A percentile compares a stretch with the other conserved stretches of the same genome.
phyloP scores from a whole-genome alignment of 2,329 filamentous ascomycete genomes.

The Trichoderma afroharzianum region DNA sequence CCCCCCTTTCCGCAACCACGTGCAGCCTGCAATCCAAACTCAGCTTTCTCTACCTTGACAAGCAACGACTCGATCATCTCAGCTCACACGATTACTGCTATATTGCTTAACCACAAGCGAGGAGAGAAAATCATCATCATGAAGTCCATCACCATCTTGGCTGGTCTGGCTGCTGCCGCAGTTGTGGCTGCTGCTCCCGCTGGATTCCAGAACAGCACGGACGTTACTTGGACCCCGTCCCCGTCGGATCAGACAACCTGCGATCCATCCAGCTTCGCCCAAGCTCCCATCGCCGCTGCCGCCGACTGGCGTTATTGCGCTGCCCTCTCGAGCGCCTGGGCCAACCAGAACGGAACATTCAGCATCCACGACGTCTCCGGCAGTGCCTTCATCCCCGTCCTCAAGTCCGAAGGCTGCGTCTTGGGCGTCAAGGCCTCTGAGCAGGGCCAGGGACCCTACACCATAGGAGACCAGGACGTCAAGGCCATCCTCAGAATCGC shows the following conservation, averaged over 20 bases:
- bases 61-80: neutral
- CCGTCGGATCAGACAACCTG: slow-evolving; percentile 25
- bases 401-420: slow-evolving; percentile 27
- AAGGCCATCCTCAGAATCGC: slow-evolving; percentile 22
- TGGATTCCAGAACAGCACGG: slow-evolving; percentile 20
- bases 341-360: slow-evolving; percentile 31
- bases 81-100: neutral
- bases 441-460: slow-evolving; percentile 21
- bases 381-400: slow-evolving; percentile 23
- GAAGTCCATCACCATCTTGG: neutral
- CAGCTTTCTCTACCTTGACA: neutral
- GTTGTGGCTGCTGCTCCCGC: slow-evolving; percentile 7
- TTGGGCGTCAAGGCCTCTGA: slow-evolving; percentile 26
- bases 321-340: slow-evolving; percentile 30
- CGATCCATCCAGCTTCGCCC: slow-evolving; percentile 25
- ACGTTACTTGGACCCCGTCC: slow-evolving; percentile 27
- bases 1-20: neutral
- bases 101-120: neutral
- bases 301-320: slow-evolving; percentile 32
- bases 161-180: neutral
- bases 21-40: neutral
- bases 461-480: slow-evolving; percentile 26
- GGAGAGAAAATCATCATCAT: neutral
- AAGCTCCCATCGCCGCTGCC: slow-evolving; percentile 21
- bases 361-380: slow-evolving; percentile 21